A percentile compares a stretch with the other conserved stretches of the same genome.
Conservation (phyloP, 257 asterid genomes). For the Solanum chiquidenum region DNA sequence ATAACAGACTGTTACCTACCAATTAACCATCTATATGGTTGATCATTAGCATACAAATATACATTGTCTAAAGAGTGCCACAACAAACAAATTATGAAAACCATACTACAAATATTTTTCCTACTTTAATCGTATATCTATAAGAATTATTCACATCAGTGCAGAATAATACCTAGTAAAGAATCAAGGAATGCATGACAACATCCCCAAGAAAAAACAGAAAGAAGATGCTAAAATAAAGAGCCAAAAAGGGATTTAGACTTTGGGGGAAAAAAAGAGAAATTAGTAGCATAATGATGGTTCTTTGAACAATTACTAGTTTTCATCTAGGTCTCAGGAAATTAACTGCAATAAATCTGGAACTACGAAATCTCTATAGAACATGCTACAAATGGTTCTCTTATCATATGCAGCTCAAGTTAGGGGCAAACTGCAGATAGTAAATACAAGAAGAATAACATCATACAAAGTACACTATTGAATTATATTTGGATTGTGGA, state of each 20-base stretch:
- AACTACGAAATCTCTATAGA: no score
- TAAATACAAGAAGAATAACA: not conserved
- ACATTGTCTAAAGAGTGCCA: not conserved
- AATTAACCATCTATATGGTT: not conserved
- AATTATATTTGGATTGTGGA: not conserved
- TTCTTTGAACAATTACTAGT: no score
- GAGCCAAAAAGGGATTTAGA: no score
- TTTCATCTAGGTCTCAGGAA: no score
- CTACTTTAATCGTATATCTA: not conserved
- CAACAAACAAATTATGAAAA: not conserved
- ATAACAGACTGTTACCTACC: not conserved
- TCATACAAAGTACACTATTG: not conserved
- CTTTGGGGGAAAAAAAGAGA: no score
- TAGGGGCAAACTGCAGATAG: not conserved
- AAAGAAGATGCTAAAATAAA: not conserved
- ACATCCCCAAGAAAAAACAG: not conserved
- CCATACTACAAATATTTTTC: not conserved
- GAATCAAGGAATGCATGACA: not conserved
- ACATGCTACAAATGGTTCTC: not conserved
- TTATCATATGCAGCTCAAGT: not conserved
- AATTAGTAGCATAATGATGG: no score
- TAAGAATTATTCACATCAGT: not conserved
- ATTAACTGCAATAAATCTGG: no score
- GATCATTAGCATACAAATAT: not conserved
- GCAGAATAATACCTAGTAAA: not conserved